Base-by-base conservation (phyloP, 768 basidiomycete species). In the Phylloporus sp. region DNA sequence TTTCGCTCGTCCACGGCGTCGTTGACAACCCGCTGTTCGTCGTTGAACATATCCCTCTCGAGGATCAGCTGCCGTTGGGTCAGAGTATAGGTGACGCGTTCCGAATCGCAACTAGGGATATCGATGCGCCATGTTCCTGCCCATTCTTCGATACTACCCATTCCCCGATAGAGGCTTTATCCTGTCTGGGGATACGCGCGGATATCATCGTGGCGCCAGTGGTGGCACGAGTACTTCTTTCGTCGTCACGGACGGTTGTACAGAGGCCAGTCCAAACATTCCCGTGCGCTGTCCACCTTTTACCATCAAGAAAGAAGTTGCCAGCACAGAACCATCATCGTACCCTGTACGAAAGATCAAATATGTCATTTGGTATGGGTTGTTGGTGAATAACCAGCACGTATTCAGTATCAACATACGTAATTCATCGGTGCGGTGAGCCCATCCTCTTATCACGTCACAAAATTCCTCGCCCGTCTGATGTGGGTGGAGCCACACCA, bases 171-270 rank as follows among this genome's bases (percentile, higher is more conserved):
- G n/a, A n/a, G n/a, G n/a, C n/a, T n/a, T n/a, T n/a, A n/a, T n/a
- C n/a, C 46, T 5, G 38, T 22, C 18, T 40, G 39, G 23, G 22
- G 41, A 50, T 47, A 38, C 46, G 36, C 52, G 51, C 38, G 47
- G n/a, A 53, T 40, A 28, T 24, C 42, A n/a, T n/a, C n/a, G n/a
- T n/a, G n/a, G n/a, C n/a, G n/a, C n/a, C n/a, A n/a, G n/a, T n/a
- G n/a, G n/a, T n/a, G n/a, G n/a, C n/a, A n/a, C n/a, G n/a, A n/a
- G n/a, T n/a, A n/a, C n/a, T n/a, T n/a, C n/a, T n/a, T n/a, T n/a
- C n/a, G n/a, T n/a, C n/a, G n/a, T n/a, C 53, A 52, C 31, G 7
- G 22, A 13, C 56, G 79, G 81, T 82, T 85, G 74, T 71, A 68
- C 15, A 82, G 81, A 60, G 73, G 77, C 27, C 77, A 66, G 53